Conservation (phyloP, 495 filamentous ascomycete genomes). For the Penicillium maclennaniae region DNA sequence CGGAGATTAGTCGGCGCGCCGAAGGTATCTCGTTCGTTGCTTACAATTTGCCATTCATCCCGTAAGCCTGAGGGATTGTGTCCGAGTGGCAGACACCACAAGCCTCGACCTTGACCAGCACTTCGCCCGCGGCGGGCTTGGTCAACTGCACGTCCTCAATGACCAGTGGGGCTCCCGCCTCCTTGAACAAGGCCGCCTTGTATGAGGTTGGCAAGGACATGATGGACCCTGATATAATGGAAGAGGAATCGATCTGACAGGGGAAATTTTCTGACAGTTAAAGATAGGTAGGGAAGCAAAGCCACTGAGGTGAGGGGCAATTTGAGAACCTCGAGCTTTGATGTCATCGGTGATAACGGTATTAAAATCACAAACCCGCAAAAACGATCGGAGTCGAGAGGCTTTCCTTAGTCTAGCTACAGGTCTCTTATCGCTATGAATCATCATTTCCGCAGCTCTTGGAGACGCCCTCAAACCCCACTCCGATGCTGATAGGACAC, state of each 20-base stretch:
- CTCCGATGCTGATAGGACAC: background rate
- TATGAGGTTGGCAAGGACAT: constrained; percentile 41
- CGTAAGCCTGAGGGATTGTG: constrained; percentile 29
- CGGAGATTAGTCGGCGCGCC: background rate
- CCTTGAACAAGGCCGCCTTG: constrained; percentile 44
- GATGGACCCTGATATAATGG: background rate
- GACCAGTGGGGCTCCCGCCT: constrained; percentile 30
- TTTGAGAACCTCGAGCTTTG: no score
- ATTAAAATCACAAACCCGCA: no score
- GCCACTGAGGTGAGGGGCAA: no score
- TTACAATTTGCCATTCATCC: constrained; percentile 39
- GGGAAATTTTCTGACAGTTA: background rate
- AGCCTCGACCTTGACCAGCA: constrained; percentile 52
- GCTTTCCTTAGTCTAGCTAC: no score
- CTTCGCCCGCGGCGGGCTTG: constrained; percentile 35
- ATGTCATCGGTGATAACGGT: no score
- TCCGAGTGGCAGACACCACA: constrained; percentile 54
- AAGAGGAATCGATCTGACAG: no score
- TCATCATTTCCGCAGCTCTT: background rate
- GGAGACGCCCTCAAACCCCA: background rate
- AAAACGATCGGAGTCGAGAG: no score
- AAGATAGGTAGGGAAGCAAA: background rate
- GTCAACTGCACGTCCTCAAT: constrained; percentile 44
- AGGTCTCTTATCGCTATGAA: background rate
- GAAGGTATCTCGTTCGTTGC: background rate